Conservation (phyloP, 805 yeast genomes). For the Saturnispora diversa region DNA sequence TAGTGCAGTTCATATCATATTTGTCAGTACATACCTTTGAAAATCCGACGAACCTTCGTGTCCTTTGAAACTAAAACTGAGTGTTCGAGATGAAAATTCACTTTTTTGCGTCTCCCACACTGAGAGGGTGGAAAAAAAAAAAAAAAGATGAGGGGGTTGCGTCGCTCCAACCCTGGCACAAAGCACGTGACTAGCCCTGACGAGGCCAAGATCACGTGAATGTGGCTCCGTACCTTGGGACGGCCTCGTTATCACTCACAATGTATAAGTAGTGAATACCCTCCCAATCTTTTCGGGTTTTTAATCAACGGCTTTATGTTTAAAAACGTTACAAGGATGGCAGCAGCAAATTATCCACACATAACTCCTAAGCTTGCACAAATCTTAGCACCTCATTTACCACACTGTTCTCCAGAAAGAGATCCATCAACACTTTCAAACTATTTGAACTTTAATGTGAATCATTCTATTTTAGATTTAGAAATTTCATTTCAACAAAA, state of each 20-base stretch:
- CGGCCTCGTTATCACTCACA: too few relatives aligned
- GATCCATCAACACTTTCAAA: conserved; percentile 80
- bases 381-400: conserved; percentile 28
- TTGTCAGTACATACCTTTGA: conserved; percentile 2
- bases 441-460: conserved; percentile 45
- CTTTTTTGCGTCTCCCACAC: not conserved
- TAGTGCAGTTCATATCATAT: not conserved
- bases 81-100: conserved; percentile 1
- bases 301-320: too few relatives aligned
- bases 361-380: conserved; percentile 21
- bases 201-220: not conserved
- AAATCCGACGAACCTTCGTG: conserved; percentile 4
- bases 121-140: not conserved
- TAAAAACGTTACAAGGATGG: not conserved
- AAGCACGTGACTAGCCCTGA: conserved; percentile 7
- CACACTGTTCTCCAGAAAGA: conserved; percentile 40
- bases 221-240: too few relatives aligned
- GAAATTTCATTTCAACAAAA: conserved; percentile 48
- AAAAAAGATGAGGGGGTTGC: too few relatives aligned
- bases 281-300: not conserved
- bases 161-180: not conserved
- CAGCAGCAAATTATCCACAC: conserved; percentile 20
- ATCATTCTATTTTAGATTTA: conserved; percentile 44
- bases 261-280: too few relatives aligned
- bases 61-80: not conserved